Base-by-base conservation (phyloP, 2,329 filamentous ascomycete genomes). In the Cytospora leucostoma region DNA sequence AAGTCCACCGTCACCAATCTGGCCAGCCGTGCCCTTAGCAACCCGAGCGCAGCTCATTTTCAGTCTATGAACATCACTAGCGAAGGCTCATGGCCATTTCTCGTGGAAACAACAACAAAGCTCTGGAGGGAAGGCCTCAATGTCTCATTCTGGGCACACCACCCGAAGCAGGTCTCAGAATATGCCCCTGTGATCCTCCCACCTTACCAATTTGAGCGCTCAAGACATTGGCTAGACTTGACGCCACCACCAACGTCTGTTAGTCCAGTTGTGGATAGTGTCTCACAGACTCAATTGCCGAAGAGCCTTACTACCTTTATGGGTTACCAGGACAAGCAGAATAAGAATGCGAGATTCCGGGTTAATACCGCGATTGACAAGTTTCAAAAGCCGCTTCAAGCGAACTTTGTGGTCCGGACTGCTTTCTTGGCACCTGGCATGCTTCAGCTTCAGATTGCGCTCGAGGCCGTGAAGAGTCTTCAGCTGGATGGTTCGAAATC, bases 191-290 rank as follows among this genome's bases (percentile, higher is more conserved):
- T 77, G 7, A 35, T 73, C 0, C 68, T 80, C 0, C 78, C 78
- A 0, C 75, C 77, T 0, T 79, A 80, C 62, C 78, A 80, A 52
- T 80, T 80, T 63, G 76, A 79, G 15, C 73, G 74, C 52, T 57
- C 68, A 0, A 59, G 68, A 0, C 77, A 79, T 54, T 79, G 77
- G 77, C 56, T 79, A 13, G 70, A 75, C 3, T 59, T 74, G 7
- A 75, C 70, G 56, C 17, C 56, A 51, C 69, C 56, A 35, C 67
- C 70, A 47, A 63, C 33, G 56, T 12, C 40, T n/a, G 55, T 33
- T 32, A 13, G 34, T 11, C 55, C 55, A 44, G n/a, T 44, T 33
- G 37, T 57, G 55, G 35, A 57, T 35, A 5, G 27, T 49, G n/a
- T 12, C 34, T 21, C 38, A n/a, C 38, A 49, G n/a, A 59, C 65